These are phyloP conservation scores for Aureobasidium namibiae DNA, from an alignment of 2,329 filamentous ascomycete genomes.

Conservation along the genomic window DNA sequence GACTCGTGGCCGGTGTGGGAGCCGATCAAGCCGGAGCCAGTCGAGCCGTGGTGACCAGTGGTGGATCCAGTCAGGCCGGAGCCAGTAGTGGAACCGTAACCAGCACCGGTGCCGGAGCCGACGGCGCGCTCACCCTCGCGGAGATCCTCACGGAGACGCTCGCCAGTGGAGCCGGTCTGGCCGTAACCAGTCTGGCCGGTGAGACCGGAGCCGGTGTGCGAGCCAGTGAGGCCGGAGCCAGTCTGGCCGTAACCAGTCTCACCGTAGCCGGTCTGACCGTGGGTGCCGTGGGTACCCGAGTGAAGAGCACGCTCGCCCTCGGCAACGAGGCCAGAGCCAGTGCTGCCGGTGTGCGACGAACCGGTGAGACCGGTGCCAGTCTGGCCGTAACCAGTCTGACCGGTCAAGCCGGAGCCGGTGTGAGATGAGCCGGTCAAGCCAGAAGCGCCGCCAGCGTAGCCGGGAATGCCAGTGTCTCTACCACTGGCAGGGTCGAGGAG, in stretches of 20 bases:
- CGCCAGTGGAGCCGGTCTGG: neutral
- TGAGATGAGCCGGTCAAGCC: neutral
- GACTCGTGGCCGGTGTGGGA: neutral
- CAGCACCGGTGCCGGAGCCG: too few relatives aligned
- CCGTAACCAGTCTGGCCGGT: neutral
- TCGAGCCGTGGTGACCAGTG: neutral
- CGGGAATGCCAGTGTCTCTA: conserved; percentile 9
- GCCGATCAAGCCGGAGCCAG: neutral
- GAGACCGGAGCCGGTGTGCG: neutral
- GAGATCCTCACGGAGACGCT: neutral
- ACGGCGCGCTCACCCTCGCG: neutral
- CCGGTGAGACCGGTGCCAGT: neutral
- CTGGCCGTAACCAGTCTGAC: neutral
- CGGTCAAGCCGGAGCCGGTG: neutral
- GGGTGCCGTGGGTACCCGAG: neutral
- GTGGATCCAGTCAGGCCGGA: neutral
- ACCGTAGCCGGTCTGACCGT: neutral
- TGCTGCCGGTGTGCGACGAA: neutral
- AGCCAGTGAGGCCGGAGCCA: neutral
- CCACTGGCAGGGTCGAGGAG: conserved; percentile 7
- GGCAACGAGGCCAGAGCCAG: neutral
- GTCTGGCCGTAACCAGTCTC: neutral
- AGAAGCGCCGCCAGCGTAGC: neutral
- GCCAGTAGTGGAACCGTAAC: too few relatives aligned
- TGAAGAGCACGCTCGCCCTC: neutral